Base-by-base conservation (phyloP, 106 monocot genomes). In the Phalaenopsis equestris region DNA sequence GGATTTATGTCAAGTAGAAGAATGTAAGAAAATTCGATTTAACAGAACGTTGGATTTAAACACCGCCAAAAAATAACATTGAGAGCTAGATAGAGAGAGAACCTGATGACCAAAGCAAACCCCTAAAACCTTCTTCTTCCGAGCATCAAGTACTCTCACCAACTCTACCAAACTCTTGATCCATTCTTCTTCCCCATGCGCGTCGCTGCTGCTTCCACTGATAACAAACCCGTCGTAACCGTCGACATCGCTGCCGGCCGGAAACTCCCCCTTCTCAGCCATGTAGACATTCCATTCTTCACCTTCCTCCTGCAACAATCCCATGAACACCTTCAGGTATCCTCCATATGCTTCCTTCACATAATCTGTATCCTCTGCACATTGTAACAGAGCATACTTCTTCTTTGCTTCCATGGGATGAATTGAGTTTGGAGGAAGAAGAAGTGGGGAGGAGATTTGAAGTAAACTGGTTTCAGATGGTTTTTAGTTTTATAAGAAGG, bases 51-150 rank as follows among this genome's bases (percentile, higher is more conserved):
- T n/a, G n/a, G n/a, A n/a, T n/a, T n/a, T n/a, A n/a, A n/a, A n/a
- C n/a, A n/a, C n/a, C n/a, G n/a, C n/a, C n/a, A n/a, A n/a, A n/a
- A n/a, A n/a, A n/a, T 30, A 30, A 30, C 30, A 30, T 30, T 30
- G 8, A 70, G 23, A 70, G 12, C 3, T 36, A 7, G 36, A 4
- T 6, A 12, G 2, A 18, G 2, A 18, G 37, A 10, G 6, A 80
- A 94, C 96, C 94, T 97, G 96, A 83, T 97, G 96, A 6, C 96
- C 96, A 56, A 97, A 97, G 83, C 96, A 97, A 41, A 97, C 72
- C 70, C 94, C 96, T 36, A 97, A 92, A 15, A 94, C 57, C 78
- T 89, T 87, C 86, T 90, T 97, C 38, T 79, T 78, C 73, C 84
- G 78, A 75, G 81, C 77, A 72, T 85, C 55, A 16, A 92, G 58